Evolutionary conservation across 352 stramenopile species (phyloP), one percentile per base, ranked within the genome.

Genomic region (Plasmopara halstedii): DNA sequence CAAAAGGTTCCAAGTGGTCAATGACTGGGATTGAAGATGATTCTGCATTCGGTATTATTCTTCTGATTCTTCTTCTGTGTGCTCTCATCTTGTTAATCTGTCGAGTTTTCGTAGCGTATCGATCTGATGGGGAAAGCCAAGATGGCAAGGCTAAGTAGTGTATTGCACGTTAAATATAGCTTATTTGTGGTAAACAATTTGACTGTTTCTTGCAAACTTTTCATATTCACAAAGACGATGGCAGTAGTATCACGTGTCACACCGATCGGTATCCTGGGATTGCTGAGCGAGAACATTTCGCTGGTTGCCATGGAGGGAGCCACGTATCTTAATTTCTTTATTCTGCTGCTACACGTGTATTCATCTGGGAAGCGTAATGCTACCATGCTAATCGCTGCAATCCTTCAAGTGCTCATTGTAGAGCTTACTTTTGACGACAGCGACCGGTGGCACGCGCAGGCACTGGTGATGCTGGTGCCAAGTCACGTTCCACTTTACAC

Each of bases 241-340:
- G 54, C 64, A 46, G 42, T 50, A 33, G 53, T 49, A 42, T 70
- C 72, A 33, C 67, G 68, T 9, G 64, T 86, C 9, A 76, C 83
- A 63, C 76, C 73, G 21, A 70, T 80, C 45, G 70, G 74, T 32
- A 62, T 86, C 52, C 63, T 87, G 37, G 70, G 63, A 46, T 73
- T 86, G 42, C 53, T 89, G 42, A 75, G 85, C 51, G 80, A 92
- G 58, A 92, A 92, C 21, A 50, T 77, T 43, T 86, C 78, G 37
- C 70, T 90, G 32, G 55, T 81, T 29, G 62, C 61, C 19, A 70
- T 92, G 26, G 78, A 92, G 52, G 47, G 69, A 21, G 59, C 67
- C 26, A 67, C 58, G 5, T 74, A 81, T 41, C 74, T 88, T 39
- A 62, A 56, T 40, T 55, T 67, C 10, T 83, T 88, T 56, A 51